Evolutionary conservation across 768 basidiomycete species (phyloP).

Genomic region (Leccinum sublutescens): DNA sequence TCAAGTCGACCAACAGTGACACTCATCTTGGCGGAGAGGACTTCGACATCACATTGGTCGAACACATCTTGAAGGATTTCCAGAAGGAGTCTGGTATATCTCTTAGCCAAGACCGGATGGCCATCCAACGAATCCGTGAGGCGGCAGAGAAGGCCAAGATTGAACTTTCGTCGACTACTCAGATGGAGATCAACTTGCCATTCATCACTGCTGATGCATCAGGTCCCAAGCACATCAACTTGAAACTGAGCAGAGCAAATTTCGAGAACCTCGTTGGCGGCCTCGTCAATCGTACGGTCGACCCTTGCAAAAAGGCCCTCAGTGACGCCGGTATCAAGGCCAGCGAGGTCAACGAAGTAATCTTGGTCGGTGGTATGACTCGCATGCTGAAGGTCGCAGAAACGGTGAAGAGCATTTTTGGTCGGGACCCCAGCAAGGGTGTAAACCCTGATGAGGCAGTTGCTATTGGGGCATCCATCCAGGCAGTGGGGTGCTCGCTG

Average conservation of each 20-base stretch:
- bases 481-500: constrained; percentile 97
- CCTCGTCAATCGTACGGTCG: constrained; percentile 85
- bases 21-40: constrained; percentile 98
- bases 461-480: constrained; percentile 96
- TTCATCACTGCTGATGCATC: constrained; percentile 97
- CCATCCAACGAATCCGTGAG: constrained; percentile 98
- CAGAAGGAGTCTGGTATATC: constrained; percentile 89
- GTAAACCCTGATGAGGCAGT: constrained; percentile 99
- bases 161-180: constrained; percentile 89
- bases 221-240: constrained; percentile 97
- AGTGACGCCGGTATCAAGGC: constrained; percentile 90
- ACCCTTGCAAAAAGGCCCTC: constrained; percentile 98
- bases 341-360: constrained; percentile 92
- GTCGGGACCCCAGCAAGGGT: constrained; percentile 96
- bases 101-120: constrained; percentile 86
- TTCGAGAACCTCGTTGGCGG: constrained; percentile 84
- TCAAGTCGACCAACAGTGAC: constrained; percentile 99
- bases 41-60: constrained; percentile 89
- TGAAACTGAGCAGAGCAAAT: constrained; percentile 81
- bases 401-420: constrained; percentile 85
- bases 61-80: constrained; percentile 86
- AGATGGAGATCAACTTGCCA: constrained; percentile 96
- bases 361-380: constrained; percentile 97
- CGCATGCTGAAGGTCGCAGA: constrained; percentile 96
- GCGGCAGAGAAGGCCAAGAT: constrained; percentile 99